phyloP scores from a whole-genome alignment of 495 filamentous ascomycete genomes.

The Parmelia sp. region DNA sequence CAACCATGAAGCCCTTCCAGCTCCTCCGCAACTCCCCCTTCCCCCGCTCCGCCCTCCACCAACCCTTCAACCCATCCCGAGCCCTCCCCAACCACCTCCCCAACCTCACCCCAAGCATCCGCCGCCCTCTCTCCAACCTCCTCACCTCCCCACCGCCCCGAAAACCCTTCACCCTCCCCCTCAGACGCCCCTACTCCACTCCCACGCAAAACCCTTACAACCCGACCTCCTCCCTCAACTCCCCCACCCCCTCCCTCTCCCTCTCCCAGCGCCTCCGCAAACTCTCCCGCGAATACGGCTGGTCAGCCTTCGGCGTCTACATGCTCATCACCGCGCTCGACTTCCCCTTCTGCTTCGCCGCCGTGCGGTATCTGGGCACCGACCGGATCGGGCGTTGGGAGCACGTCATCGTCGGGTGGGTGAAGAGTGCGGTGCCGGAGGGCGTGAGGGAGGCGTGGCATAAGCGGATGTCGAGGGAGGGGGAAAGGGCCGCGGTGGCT shows the following conservation, averaged over 20 bases:
- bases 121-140: not conserved
- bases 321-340: constrained; percentile 74
- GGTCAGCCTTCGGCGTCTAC: constrained; percentile 90
- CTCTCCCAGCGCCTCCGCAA: constrained; percentile 67
- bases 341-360: constrained; percentile 90
- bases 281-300: constrained; percentile 90
- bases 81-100: not conserved
- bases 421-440: constrained; percentile 29
- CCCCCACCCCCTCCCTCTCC: constrained; percentile 35
- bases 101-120: not conserved
- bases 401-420: constrained; percentile 38
- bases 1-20: constrained; percentile 17
- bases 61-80: not conserved
- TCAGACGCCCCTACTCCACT: constrained; percentile 8
- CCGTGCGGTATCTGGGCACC: constrained; percentile 73
- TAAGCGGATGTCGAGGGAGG: not conserved
- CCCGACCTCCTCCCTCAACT: constrained; percentile 13
- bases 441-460: constrained; percentile 12
- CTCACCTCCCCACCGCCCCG: not conserved
- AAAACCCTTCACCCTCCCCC: not conserved
- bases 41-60: constrained; percentile 11
- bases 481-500: not conserved
- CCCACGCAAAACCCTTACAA: constrained; percentile 9
- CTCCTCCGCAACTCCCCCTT: constrained; percentile 7
- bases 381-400: constrained; percentile 71